These are phyloP conservation scores for Venturia aucupariae DNA, from an alignment of 2,329 filamentous ascomycete genomes.

Conservation along the genomic window DNA sequence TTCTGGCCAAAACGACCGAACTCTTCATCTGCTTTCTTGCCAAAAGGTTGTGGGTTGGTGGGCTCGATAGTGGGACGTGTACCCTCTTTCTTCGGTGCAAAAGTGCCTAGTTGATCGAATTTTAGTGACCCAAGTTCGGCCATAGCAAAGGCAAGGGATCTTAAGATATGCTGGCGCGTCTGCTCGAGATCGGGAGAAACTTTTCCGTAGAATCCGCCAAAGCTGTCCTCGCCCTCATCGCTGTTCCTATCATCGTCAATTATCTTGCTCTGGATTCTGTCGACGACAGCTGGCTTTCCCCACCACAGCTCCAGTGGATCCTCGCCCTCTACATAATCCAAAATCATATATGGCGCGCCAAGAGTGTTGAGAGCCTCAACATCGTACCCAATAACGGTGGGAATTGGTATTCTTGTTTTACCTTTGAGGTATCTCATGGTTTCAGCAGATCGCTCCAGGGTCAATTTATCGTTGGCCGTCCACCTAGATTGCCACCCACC, in stretches of 20 bases:
- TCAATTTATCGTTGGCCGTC: background rate
- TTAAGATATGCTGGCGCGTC: conserved; percentile 6
- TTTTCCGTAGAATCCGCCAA: background rate
- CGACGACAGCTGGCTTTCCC: background rate
- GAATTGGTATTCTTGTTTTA: conserved; percentile 7
- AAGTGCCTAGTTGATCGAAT: background rate
- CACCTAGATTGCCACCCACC: background rate
- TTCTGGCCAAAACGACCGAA: background rate
- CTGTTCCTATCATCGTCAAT: background rate
- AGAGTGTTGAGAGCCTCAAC: background rate
- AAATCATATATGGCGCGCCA: background rate
- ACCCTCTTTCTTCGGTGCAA: background rate
- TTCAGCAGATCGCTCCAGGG: background rate
- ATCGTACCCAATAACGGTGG: background rate
- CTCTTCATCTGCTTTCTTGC: background rate
- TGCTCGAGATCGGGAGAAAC: background rate
- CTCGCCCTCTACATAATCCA: background rate
- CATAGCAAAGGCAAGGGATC: background rate
- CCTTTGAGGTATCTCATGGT: conserved; percentile 10
- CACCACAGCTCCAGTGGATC: background rate
- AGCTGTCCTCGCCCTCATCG: background rate
- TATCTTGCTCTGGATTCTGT: no score
- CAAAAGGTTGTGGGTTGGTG: background rate
- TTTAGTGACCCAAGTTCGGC: background rate
- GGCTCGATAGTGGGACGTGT: background rate